Base-by-base conservation (phyloP, 2,329 filamentous ascomycete genomes). In the Calonectria pseudoreteaudii region DNA sequence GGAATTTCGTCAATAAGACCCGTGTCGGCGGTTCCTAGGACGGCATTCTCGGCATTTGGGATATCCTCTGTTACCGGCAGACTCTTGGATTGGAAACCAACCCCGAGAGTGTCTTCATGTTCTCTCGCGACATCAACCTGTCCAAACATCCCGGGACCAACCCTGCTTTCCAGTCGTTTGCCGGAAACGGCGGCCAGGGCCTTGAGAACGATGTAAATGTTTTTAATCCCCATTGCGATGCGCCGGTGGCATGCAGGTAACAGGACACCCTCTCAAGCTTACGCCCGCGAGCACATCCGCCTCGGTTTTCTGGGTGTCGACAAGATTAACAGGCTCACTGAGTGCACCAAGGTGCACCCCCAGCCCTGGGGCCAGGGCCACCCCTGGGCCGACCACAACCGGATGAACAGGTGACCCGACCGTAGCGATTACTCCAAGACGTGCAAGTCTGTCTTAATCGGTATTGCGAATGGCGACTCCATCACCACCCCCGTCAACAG, bases 221-320 rank as follows among this genome's bases (percentile, higher is more conserved):
- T 41, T 23, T 23, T 18, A 41, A 28, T 26, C 2, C 6, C 36
- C 3, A 50, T 20, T 18, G 2, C 2, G 20, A 9, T 16, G 20
- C 26, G 3, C 2, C 7, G 16, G 41, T 28, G n/a, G 13, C 9
- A 44, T n/a, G 5, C 26, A 8, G 23, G 71, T 79, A 56, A 79
- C 72, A 60, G 0, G 4, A 2, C 28, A 26, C 18, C 38, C n/a
- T 5, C 23, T 18, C 28, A 87, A 85, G 88, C 87, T 56, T 91
- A 89, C 69, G 85, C 89, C 2, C 84, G 85, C 44, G 89, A 88
- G 16, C 91, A 91, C 76, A 85, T 90, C 56, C 88, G 89, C 28
- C 83, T 91, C 47, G 89, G 86, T 38, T 82, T 91, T 3, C 86
- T 91, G 14, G 90, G 90, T 4, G 89, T 91, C 18, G 86, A 88